These are phyloP conservation scores for Clonostachys byssicola DNA, from an alignment of 2,329 filamentous ascomycete genomes.

Conservation along the genomic window DNA sequence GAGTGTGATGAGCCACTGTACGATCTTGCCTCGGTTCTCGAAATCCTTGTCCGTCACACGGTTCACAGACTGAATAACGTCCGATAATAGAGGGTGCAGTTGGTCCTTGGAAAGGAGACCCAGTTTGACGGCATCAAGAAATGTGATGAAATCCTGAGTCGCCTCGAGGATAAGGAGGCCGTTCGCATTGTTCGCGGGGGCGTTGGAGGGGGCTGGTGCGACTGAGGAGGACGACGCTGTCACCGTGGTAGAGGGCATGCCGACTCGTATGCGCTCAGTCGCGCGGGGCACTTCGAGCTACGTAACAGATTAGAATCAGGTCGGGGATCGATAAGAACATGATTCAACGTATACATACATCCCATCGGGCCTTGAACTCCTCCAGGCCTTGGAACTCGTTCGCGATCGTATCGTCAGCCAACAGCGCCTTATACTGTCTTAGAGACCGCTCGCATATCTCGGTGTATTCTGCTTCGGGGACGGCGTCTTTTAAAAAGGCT, in stretches of 20 bases:
- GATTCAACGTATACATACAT: slow-evolving; percentile 53
- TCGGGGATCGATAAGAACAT: not conserved
- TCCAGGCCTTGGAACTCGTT: slow-evolving; percentile 83
- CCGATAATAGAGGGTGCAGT: slow-evolving; percentile 88
- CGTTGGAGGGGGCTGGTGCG: not conserved
- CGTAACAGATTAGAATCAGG: not conserved
- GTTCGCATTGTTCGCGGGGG: slow-evolving; percentile 41
- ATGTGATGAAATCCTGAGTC: slow-evolving; percentile 97
- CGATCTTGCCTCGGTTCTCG: slow-evolving; percentile 92
- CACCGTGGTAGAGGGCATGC: slow-evolving; percentile 81
- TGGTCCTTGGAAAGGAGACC: slow-evolving; percentile 93
- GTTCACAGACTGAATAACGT: slow-evolving; percentile 96
- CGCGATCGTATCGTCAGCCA: slow-evolving; percentile 89
- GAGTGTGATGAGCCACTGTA: slow-evolving; percentile 94
- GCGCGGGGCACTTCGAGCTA: slow-evolving; percentile 93
- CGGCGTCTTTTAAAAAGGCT: slow-evolving; percentile 92
- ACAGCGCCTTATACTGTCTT: slow-evolving; percentile 94
- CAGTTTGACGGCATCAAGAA: slow-evolving; percentile 89
- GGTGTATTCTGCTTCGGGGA: slow-evolving; percentile 88
- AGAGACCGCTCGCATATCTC: slow-evolving; percentile 91
- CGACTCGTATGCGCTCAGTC: slow-evolving; percentile 86
- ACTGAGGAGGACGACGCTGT: slow-evolving; percentile 44
- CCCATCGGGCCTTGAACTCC: slow-evolving; percentile 87
- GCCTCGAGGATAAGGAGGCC: slow-evolving; percentile 77
- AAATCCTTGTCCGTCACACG: slow-evolving; percentile 95